Evolutionary conservation across 2,329 filamentous ascomycete species (phyloP).

Genomic region (Aspergillaceae sp.): DNA sequence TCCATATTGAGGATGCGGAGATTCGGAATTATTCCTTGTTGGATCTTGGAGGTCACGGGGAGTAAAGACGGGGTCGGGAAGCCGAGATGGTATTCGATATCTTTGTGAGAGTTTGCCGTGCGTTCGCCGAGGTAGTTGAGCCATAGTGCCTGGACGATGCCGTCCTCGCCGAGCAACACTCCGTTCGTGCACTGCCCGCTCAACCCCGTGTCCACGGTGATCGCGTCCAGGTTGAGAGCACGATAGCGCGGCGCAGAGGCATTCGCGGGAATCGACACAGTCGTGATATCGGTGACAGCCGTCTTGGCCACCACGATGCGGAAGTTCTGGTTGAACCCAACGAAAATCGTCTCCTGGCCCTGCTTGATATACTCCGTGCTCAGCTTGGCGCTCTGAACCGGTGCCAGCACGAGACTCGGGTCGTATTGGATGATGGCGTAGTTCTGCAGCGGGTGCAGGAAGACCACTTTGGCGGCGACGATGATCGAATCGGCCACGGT

Average conservation of each 20-base stretch:
- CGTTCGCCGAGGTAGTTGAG: constrained; percentile 93
- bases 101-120: constrained; percentile 65
- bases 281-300: constrained; percentile 92
- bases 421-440: constrained; percentile 96
- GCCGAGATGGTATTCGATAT: constrained; percentile 94
- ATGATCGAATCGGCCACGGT: constrained; percentile 96
- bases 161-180: constrained; percentile 80
- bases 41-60: constrained; percentile 80
- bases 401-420: constrained; percentile 82
- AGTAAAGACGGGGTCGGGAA: constrained; percentile 80
- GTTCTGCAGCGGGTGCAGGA: constrained; percentile 93
- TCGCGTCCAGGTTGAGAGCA: constrained; percentile 90
- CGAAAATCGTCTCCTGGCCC: constrained; percentile 88
- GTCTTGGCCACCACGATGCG: constrained; percentile 90
- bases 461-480: constrained; percentile 86
- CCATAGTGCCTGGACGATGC: constrained; percentile 91
- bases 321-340: constrained; percentile 96
- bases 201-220: constrained; percentile 89
- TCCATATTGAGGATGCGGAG: constrained; percentile 90
- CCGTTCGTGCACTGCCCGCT: constrained; percentile 89
- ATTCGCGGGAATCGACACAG: constrained; percentile 91
- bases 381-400: constrained; percentile 79
- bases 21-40: constrained; percentile 67
- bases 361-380: constrained; percentile 78
- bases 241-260: constrained; percentile 84